These are phyloP conservation scores for Delphinella strobiligena DNA, from an alignment of 2,329 filamentous ascomycete species.

Conservation along the genomic window DNA sequence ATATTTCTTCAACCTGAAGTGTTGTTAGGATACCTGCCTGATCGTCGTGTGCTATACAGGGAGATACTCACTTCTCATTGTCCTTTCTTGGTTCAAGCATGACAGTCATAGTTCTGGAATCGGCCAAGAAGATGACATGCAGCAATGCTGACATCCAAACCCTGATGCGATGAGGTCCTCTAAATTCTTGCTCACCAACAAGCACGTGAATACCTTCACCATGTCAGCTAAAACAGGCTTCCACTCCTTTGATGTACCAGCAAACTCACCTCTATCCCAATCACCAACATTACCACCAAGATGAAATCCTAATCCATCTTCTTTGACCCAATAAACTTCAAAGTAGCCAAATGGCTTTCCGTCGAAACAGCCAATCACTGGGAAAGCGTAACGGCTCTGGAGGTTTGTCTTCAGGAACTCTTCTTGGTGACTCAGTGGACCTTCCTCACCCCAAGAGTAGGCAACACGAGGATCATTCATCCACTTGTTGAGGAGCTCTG, in stretches of 20 bases:
- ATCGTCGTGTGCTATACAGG: not conserved
- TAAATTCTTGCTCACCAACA: slow-evolving; percentile 83
- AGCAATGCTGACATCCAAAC: slow-evolving; percentile 75
- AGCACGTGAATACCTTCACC: slow-evolving; percentile 64
- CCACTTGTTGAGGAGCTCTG: slow-evolving; percentile 71
- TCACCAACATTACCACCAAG: slow-evolving; percentile 55
- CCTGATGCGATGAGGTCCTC: slow-evolving; percentile 63
- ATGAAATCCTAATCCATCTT: slow-evolving; percentile 64
- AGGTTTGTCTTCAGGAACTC: slow-evolving; percentile 58
- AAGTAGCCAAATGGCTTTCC: slow-evolving; percentile 94
- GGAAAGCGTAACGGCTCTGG: slow-evolving; percentile 64
- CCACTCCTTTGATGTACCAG: not conserved
- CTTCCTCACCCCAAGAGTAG: slow-evolving; percentile 69
- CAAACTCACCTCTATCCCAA: slow-evolving; percentile 53
- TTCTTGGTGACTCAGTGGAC: slow-evolving; percentile 43
- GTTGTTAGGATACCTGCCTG: not conserved
- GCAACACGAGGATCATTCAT: slow-evolving; percentile 75
- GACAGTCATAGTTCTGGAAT: slow-evolving; percentile 70
- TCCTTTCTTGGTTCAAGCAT: slow-evolving; percentile 85
- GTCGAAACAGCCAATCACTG: slow-evolving; percentile 86
- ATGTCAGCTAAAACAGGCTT: not conserved
- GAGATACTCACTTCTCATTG: slow-evolving; percentile 61
- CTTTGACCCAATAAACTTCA: slow-evolving; percentile 96
- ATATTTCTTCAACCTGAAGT: slow-evolving; percentile 57
- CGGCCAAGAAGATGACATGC: slow-evolving; percentile 72